Conservation (phyloP, 192 early-diverging fungal species). For the Polychytrium aggregatum region DNA sequence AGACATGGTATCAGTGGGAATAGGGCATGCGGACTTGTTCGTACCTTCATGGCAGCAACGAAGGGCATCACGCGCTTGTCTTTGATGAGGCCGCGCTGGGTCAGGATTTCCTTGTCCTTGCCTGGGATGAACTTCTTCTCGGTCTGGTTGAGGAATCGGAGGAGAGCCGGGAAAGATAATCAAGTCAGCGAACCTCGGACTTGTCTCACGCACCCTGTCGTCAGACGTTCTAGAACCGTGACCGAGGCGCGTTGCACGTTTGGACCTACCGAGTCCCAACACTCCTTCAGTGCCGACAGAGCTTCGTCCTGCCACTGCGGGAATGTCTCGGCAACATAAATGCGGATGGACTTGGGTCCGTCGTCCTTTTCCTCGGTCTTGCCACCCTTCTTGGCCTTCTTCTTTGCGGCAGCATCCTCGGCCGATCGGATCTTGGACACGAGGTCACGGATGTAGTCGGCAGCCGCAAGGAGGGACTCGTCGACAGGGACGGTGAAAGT, state of each 20-base stretch:
- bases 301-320: constrained; percentile 86
- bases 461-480: constrained; percentile 56
- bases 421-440: constrained; percentile 67
- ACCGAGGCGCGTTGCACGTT: not conserved
- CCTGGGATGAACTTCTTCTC: constrained; percentile 54
- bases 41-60: constrained; percentile 70
- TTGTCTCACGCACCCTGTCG: constrained; percentile 1
- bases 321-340: constrained; percentile 73
- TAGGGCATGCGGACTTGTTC: too few relatives aligned
- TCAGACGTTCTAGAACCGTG: constrained; percentile 13
- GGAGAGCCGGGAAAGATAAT: not conserved
- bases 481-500: constrained; percentile 44
- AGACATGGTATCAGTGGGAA: not conserved
- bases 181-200: not conserved
- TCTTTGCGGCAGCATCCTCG: constrained; percentile 56
- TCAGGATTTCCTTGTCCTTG: constrained; percentile 57
- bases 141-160: not conserved
- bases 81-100: constrained; percentile 64
- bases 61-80: constrained; percentile 98
- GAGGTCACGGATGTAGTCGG: constrained; percentile 68
- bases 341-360: too few relatives aligned
- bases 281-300: constrained; percentile 24
- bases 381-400: constrained; percentile 63
- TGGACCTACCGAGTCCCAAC: constrained; percentile 22
- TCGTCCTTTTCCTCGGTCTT: constrained; percentile 23